Conservation (phyloP, 768 basidiomycete species). For the Amanita pseudoporphyria region DNA sequence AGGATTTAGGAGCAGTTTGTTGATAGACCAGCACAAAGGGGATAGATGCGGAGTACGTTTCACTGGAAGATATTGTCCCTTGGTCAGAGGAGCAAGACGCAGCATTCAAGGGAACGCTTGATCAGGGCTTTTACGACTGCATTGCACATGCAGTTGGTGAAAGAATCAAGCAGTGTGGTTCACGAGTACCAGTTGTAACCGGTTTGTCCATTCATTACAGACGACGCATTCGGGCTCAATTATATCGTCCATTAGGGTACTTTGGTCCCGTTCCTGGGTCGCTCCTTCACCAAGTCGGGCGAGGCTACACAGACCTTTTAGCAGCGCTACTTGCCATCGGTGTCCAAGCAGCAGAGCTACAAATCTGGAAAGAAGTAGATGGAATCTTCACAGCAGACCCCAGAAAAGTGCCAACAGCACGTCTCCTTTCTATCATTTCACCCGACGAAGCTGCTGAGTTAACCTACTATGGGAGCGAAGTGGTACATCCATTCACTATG, state of each 20-base stretch:
- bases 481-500: slow-evolving; percentile 98
- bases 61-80: slow-evolving; percentile 83
- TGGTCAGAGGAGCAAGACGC: slow-evolving; percentile 44
- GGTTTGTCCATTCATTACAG: slow-evolving; percentile 32
- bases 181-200: slow-evolving; percentile 88
- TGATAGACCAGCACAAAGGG: slow-evolving; percentile 33
- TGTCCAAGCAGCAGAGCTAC: slow-evolving; percentile 79
- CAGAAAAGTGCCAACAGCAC: slow-evolving; percentile 89
- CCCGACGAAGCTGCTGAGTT: slow-evolving; percentile 98
- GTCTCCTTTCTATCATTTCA: slow-evolving; percentile 85
- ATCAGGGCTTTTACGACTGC: slow-evolving; percentile 83
- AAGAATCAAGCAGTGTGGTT: slow-evolving; percentile 67
- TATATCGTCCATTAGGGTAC: slow-evolving; percentile 48
- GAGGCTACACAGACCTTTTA: slow-evolving; percentile 97
- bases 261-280: slow-evolving; percentile 96
- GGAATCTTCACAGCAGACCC: slow-evolving; percentile 99
- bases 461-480: slow-evolving; percentile 98
- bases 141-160: slow-evolving; percentile 68
- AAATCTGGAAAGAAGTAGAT: slow-evolving; percentile 99
- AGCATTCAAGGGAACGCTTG: slow-evolving; percentile 45
- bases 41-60: slow-evolving; percentile 93
- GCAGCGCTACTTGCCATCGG: slow-evolving; percentile 91
- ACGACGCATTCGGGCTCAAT: neutral
- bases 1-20: neutral
- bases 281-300: slow-evolving; percentile 82